Evolutionary conservation across 116 monocot genomes (phyloP).

Genomic region (Zostera marina): DNA sequence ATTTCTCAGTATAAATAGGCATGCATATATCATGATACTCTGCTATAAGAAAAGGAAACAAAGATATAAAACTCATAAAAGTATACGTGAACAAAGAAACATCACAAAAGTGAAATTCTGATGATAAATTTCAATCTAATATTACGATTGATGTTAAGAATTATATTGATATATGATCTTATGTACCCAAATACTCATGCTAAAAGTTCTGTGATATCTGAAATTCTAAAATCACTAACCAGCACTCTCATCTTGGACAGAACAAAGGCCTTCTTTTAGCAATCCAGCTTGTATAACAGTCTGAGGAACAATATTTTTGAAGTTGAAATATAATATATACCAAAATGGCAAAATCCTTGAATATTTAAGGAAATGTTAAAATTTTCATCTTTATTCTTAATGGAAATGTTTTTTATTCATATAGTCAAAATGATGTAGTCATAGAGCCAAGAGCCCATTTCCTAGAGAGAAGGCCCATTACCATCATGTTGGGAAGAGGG

Average conservation of each 20-base stretch:
- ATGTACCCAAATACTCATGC: background rate
- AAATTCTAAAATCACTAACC: slow-evolving; percentile 17
- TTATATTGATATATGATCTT: too few species aligned
- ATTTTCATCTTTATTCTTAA: too few species aligned
- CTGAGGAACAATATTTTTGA: slow-evolving; percentile 14
- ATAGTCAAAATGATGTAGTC: too few species aligned
- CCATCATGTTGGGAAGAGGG: too few species aligned
- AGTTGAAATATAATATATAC: background rate
- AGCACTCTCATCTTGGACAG: slow-evolving; percentile 97
- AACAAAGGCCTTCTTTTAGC: slow-evolving; percentile 77
- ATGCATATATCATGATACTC: background rate
- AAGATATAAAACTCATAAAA: background rate
- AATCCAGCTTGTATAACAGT: slow-evolving; percentile 73
- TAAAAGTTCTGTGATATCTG: background rate
- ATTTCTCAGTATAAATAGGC: background rate
- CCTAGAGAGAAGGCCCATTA: too few species aligned
- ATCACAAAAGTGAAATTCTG: too few species aligned
- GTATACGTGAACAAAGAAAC: background rate
- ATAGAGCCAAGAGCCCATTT: too few species aligned
- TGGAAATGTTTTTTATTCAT: too few species aligned
- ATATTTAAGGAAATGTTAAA: background rate
- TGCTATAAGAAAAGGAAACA: background rate
- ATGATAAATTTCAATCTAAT: background rate
- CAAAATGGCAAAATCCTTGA: background rate
- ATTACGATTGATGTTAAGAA: background rate